phyloP scores from a whole-genome alignment of 1,139 yeast species.

The Wickerhamomyces sp. region DNA sequence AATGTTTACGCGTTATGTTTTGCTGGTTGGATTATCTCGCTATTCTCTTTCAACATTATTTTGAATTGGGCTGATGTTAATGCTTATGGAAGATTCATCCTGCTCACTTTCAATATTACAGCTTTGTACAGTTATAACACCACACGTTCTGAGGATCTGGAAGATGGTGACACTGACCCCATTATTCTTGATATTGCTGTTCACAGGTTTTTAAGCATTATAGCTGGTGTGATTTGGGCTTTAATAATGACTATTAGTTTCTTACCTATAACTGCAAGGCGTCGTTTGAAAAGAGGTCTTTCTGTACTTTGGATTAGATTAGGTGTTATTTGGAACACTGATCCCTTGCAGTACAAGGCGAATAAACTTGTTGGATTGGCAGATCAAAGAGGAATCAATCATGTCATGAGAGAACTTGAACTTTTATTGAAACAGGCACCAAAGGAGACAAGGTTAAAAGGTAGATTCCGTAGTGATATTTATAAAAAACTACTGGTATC shows the following conservation, averaged over 20 bases:
- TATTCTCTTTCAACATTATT: slow-evolving; percentile 66
- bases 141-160: slow-evolving; percentile 53
- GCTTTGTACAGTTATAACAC: slow-evolving; percentile 73
- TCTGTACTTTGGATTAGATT: slow-evolving; percentile 71
- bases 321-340: slow-evolving; percentile 80
- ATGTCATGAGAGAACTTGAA: slow-evolving; percentile 59
- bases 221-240: slow-evolving; percentile 77
- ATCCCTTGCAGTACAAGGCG: slow-evolving; percentile 36
- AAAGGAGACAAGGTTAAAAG: slow-evolving; percentile 69
- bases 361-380: slow-evolving; percentile 44
- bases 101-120: slow-evolving; percentile 74
- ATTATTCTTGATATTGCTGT: slow-evolving; percentile 73
- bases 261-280: slow-evolving; percentile 73
- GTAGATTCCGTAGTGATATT: slow-evolving; percentile 55
- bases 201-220: slow-evolving; percentile 71
- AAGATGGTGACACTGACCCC: slow-evolving; percentile 62
- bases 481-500: slow-evolving; percentile 49
- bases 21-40: slow-evolving; percentile 55
- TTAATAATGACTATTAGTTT: slow-evolving; percentile 56
- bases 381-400: slow-evolving; percentile 50
- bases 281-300: slow-evolving; percentile 59
- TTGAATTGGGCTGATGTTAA: slow-evolving; percentile 60
- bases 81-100: slow-evolving; percentile 67
- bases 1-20: slow-evolving; percentile 50
- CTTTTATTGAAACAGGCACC: slow-evolving; percentile 67